Percentiles rank a stretch among this genome's conserved stretches.
phyloP scores from a whole-genome alignment of 2,329 filamentous ascomycete genomes.

The Neonectria punicea region DNA sequence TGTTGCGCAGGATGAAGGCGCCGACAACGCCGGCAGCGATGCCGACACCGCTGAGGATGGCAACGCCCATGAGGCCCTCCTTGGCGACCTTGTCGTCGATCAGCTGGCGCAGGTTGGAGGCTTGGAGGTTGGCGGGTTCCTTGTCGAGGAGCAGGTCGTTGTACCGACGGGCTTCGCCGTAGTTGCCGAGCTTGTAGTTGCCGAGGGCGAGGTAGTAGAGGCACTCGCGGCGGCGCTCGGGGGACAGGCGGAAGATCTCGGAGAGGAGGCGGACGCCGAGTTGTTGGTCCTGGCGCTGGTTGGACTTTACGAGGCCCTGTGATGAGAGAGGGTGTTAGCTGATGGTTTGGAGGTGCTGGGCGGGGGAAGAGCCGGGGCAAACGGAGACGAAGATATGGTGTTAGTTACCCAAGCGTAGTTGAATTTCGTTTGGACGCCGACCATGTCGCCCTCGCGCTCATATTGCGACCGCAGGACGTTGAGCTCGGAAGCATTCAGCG shows the following conservation, averaged over 20 bases:
- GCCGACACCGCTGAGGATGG: constrained; percentile 92
- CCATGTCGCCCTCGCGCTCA: constrained; percentile 97
- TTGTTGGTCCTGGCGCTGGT: constrained; percentile 85
- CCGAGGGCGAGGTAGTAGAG: constrained; percentile 97
- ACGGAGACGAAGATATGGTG: constrained; percentile 13
- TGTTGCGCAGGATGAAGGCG: constrained; percentile 83
- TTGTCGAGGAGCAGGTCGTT: constrained; percentile 92
- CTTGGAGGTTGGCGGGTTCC: constrained; percentile 92
- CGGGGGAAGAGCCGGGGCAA: background rate
- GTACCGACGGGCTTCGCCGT: constrained; percentile 91
- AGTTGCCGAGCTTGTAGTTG: constrained; percentile 98
- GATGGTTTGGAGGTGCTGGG: background rate
- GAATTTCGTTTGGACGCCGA: constrained; percentile 98
- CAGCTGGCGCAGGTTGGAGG: constrained; percentile 82
- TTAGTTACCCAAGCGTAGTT: constrained; percentile 93
- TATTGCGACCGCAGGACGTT: constrained; percentile 93
- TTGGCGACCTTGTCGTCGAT: constrained; percentile 97
- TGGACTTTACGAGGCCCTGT: constrained; percentile 95
- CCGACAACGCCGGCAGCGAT: constrained; percentile 94
- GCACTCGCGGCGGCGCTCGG: constrained; percentile 94
- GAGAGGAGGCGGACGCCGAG: constrained; percentile 92
- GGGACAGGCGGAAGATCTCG: constrained; percentile 94
- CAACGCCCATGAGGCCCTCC: constrained; percentile 93
- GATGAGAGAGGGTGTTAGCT: constrained; percentile 8
- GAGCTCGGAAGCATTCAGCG: constrained; percentile 90